These are phyloP conservation scores for Coniochaeta pulveracea DNA, from an alignment of 2,329 filamentous ascomycete genomes.

Conservation along the genomic window DNA sequence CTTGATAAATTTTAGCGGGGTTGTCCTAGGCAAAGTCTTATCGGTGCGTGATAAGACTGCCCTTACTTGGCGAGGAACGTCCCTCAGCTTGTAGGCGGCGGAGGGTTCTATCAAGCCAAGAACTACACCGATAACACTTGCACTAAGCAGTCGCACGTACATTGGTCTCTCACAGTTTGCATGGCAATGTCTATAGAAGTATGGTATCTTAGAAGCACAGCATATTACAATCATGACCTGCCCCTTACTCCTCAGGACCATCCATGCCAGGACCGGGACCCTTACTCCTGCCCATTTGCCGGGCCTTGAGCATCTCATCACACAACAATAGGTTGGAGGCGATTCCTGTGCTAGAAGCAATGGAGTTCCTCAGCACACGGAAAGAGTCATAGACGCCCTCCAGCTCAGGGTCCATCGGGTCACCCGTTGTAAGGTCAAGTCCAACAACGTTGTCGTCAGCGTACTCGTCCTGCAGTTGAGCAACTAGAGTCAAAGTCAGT, in stretches of 20 bases:
- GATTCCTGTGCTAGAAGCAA: slow-evolving; percentile 90
- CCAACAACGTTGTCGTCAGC: slow-evolving; percentile 77
- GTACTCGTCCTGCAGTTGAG: slow-evolving; percentile 75
- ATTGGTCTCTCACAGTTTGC: slow-evolving; percentile 8
- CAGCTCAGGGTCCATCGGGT: slow-evolving; percentile 89
- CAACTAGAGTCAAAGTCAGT: slow-evolving; percentile 42
- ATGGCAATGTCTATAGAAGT: slow-evolving; percentile 9
- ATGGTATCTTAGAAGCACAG: slow-evolving; percentile 25
- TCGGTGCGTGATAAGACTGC: slow-evolving; percentile 1
- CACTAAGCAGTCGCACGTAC: too few relatives aligned
- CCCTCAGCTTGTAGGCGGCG: too few relatives aligned
- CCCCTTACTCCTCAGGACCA: slow-evolving; percentile 36
- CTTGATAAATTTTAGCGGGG: slow-evolving; percentile 16
- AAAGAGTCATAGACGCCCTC: slow-evolving; percentile 94
- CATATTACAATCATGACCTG: slow-evolving; percentile 8
- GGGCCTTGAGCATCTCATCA: slow-evolving; percentile 93
- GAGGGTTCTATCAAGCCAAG: too few relatives aligned
- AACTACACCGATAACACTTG: too few relatives aligned
- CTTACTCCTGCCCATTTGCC: slow-evolving; percentile 72
- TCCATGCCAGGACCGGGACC: slow-evolving; percentile 56
- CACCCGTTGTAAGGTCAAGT: slow-evolving; percentile 73
- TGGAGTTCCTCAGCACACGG: slow-evolving; percentile 83
- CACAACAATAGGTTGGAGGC: slow-evolving; percentile 91
- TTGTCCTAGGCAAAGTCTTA: too few relatives aligned
- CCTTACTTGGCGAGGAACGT: too few relatives aligned